phyloP scores from a whole-genome alignment of 2,329 filamentous ascomycete species.

The Geosmithia putterillii region DNA sequence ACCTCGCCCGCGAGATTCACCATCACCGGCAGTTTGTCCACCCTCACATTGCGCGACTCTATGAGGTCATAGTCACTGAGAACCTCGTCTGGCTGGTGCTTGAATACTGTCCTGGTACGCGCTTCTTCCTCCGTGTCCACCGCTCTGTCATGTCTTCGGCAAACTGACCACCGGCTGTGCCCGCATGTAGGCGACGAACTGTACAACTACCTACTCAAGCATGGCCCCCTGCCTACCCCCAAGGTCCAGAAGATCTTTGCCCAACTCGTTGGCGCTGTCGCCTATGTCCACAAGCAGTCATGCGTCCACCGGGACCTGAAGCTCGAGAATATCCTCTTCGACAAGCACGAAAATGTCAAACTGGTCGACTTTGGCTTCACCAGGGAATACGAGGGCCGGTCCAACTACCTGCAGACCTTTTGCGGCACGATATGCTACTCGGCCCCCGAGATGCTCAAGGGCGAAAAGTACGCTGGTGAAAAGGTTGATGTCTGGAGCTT shows the following conservation, averaged over 20 bases:
- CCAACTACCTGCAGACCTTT: constrained; percentile 92
- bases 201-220: constrained; percentile 85
- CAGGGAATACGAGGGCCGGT: constrained; percentile 88
- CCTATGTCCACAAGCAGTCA: constrained; percentile 87
- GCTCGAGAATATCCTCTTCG: constrained; percentile 78
- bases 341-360: constrained; percentile 96
- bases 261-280: constrained; percentile 87
- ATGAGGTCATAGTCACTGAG: constrained; percentile 97
- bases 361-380: constrained; percentile 97
- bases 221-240: constrained; percentile 70
- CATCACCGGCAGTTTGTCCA: constrained; percentile 97
- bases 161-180: neutral
- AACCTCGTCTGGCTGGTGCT: constrained; percentile 88
- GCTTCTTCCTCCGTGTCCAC: neutral
- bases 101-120: constrained; percentile 83
- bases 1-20: constrained; percentile 93
- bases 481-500: constrained; percentile 96
- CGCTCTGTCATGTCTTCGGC: no score
- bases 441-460: constrained; percentile 95
- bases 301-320: constrained; percentile 97
- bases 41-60: constrained; percentile 89
- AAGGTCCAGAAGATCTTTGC: constrained; percentile 95
- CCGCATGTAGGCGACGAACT: constrained; percentile 64
- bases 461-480: constrained; percentile 94
- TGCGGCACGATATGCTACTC: constrained; percentile 97